Evolutionary conservation across 805 yeast species (phyloP).

Genomic region (Lipomyces yamanashiensis): DNA sequence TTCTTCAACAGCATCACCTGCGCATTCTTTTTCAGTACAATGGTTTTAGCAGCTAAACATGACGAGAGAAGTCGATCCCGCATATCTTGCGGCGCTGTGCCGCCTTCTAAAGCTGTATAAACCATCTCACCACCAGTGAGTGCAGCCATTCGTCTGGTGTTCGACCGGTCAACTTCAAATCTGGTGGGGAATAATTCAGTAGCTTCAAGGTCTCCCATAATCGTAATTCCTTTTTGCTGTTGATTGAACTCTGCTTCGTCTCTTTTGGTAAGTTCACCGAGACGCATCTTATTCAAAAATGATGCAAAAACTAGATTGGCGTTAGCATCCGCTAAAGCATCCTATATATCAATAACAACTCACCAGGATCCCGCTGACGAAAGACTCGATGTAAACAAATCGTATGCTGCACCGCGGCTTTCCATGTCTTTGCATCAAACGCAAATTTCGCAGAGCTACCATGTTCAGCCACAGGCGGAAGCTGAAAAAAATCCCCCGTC

Average conservation of each 20-base stretch:
- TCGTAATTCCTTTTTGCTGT: conserved; percentile 52
- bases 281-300: conserved; percentile 79
- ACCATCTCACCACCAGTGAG: conserved; percentile 54
- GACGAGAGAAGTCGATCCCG: conserved; percentile 54
- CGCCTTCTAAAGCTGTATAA: conserved; percentile 56
- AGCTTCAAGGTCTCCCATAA: conserved; percentile 80
- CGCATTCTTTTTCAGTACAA: conserved; percentile 78
- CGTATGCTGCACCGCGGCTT: conserved; percentile 61
- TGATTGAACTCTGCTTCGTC: conserved; percentile 5
- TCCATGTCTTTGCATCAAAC: conserved; percentile 79
- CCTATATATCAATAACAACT: background rate
- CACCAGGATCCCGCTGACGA: conserved; percentile 73
- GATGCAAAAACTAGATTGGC: conserved; percentile 59
- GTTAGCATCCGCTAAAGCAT: background rate
- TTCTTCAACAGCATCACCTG: conserved; percentile 95
- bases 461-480: conserved; percentile 78
- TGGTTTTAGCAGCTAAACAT: conserved; percentile 69
- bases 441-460: conserved; percentile 58
- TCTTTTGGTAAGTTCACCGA: conserved; percentile 62
- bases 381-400: conserved; percentile 78
- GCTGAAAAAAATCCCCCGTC: conserved; percentile 95
- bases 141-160: conserved; percentile 54
- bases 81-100: conserved; percentile 38
- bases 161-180: conserved; percentile 80
- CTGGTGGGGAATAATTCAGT: conserved; percentile 90